Evolutionary conservation across 345 rosid genomes (phyloP), one percentile per base, ranked within the genome.

Genomic region (Rhodamnia rubescens): DNA sequence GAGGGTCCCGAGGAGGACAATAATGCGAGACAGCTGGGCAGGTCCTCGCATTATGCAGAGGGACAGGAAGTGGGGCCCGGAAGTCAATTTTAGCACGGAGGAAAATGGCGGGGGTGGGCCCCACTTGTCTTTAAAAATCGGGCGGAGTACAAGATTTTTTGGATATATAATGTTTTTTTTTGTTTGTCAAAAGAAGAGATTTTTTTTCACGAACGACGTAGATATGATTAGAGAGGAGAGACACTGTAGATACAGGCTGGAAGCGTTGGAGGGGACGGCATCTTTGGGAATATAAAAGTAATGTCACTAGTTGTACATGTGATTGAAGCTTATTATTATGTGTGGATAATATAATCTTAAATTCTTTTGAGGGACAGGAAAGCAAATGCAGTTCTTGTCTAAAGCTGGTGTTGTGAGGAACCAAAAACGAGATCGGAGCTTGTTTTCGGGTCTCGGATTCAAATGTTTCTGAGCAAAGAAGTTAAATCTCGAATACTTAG

Each of bases 11-110:
- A 11, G 53, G 75, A 83, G 83, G 87, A 14, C 10, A 42, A 84
- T 47, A 29, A 59, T 91, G 90, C 91, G 87, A 80, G 86, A 91
- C 95, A 91, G 92, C 94, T 93, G 94, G 95, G 83, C 83, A 18
- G 84, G 7, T 53, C 9, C 55, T 61, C 4, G 8, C 21, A 44
- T 40, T 27, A 47, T 14, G 53, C 26, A 54, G 83, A 80, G 61
- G 85, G 88, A 74, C 84, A 5, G 18, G 21, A 59, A 21, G 50
- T 47, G 74, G 55, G 47, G 47, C 57, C 55, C 32, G 5, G 11
- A 2, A 47, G 52, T 44, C 69, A 15, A 52, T 22, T 32, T 51
- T 49, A 7, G 85, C 7, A 50, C 52, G 12, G 6, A 29, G 16
- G 44, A 42, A 13, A 15, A 11, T 42, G 52, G 53, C 6, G 4